These are phyloP conservation scores for Pythium brassicae DNA, from an alignment of 352 stramenopile genomes.

Conservation along the genomic window DNA sequence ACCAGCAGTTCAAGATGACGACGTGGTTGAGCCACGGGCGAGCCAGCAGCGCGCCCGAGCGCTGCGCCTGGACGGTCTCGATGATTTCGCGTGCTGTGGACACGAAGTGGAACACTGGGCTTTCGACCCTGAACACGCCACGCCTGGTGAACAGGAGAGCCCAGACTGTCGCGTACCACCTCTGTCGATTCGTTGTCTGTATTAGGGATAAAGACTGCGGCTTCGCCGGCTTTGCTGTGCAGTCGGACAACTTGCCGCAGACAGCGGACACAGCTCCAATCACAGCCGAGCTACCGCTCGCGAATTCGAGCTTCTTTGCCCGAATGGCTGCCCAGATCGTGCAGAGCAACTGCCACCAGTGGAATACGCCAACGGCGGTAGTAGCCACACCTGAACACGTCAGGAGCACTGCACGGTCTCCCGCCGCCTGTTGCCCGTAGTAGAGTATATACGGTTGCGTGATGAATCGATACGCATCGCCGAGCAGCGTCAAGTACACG, in stretches of 20 bases:
- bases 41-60: constrained; percentile 9
- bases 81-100: constrained; percentile 11
- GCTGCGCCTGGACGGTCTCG: constrained; percentile 14
- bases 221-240: no score
- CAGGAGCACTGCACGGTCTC: background rate
- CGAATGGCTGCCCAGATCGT: background rate
- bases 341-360: constrained; percentile 5
- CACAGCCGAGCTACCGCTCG: background rate
- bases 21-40: constrained; percentile 6
- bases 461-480: background rate
- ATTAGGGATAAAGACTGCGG: background rate
- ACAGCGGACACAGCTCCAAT: background rate
- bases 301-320: constrained; percentile 1
- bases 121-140: constrained; percentile 9
- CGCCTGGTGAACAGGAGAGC: background rate
- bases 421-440: background rate
- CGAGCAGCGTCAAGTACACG: constrained; percentile 5
- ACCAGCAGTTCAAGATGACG: constrained; percentile 8
- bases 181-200: no score
- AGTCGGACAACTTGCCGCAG: background rate
- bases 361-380: background rate
- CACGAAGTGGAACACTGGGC: constrained; percentile 1
- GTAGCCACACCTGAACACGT: background rate
- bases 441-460: constrained; percentile 1
- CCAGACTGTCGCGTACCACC: no score